Percentiles rank a stretch among this genome's conserved stretches.
These are phyloP conservation scores for Rhodotorula sp. DNA, from an alignment of 1,284 basidiomycete species.

Conservation along the genomic window DNA sequence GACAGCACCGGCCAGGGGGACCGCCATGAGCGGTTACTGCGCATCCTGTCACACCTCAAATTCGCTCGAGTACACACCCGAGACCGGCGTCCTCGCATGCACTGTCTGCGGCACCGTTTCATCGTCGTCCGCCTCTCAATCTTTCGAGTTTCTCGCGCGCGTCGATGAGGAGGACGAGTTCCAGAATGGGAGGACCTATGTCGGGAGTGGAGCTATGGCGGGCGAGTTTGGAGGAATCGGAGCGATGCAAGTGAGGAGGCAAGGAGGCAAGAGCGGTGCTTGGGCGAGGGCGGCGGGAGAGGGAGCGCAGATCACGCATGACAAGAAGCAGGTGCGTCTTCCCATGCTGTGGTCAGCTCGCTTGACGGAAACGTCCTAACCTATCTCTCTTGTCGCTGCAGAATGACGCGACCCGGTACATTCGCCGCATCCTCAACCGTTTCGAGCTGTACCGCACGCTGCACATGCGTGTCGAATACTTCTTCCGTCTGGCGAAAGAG, in stretches of 20 bases:
- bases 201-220: background rate
- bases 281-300: slow-evolving; percentile 14
- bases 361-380: background rate
- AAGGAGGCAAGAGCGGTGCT: slow-evolving; percentile 7
- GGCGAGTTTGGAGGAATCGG: slow-evolving; percentile 1
- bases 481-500: slow-evolving; percentile 16
- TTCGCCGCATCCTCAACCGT: slow-evolving; percentile 14
- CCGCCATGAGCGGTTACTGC: slow-evolving; percentile 5
- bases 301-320: slow-evolving; percentile 11
- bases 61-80: slow-evolving; percentile 16
- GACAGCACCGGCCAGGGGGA: background rate
- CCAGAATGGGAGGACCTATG: slow-evolving; percentile 15
- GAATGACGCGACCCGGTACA: slow-evolving; percentile 15
- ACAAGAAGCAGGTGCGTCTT: slow-evolving; percentile 17
- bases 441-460: slow-evolving; percentile 12
- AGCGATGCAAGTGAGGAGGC: background rate
- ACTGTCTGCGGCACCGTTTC: slow-evolving; percentile 29
- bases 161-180: slow-evolving; percentile 29
- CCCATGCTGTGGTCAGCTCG: background rate
- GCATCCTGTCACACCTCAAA: background rate
- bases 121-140: slow-evolving; percentile 3
- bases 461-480: background rate
- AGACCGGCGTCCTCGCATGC: slow-evolving; percentile 25
- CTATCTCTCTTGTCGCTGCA: background rate
- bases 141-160: slow-evolving; percentile 22